Base-by-base conservation (phyloP, 345 rosid species). In the Bretschneidera sinensis region DNA sequence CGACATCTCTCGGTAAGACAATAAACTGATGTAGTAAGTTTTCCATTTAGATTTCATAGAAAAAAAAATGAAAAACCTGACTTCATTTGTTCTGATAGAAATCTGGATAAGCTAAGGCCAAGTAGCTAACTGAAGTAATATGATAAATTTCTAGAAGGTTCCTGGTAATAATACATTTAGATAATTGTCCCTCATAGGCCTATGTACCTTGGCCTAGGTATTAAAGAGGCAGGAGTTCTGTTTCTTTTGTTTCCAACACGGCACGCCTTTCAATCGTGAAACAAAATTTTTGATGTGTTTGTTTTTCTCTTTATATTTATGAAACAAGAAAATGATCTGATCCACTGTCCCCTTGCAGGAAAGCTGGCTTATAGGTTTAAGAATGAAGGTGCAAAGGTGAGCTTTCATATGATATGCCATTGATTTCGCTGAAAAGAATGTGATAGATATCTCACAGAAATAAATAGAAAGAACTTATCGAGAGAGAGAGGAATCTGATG, bases 1-100 rank as follows among this genome's bases (percentile, higher is more conserved):
- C 99, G 8, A 87, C 99, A 13, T 94, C 97, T 68, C 99, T 94
- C 33, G 99, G 97, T 87, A 83, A 76, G 85, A 53, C 23, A 11
- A 43, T 34, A 24, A 39, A 23, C 18, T 24, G 17, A 34, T n/a
- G 15, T 24, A 45, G 19, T 54, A 49, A 54, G 48, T 45, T 22
- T 66, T 1, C 55, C 19, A 1, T 18, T n/a, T n/a, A 28, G 33
- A 2, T 51, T 51, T 19, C 10, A 51, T 1, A 24, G 24, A 18
- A 35, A 21, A 28, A 28, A 49, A 25, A 19, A 21, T 31, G 9
- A 54, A 20, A 10, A 51, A 21, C n/a, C n/a, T n/a, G n/a, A n/a
- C n/a, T n/a, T n/a, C 23, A 48, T 20, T 47, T 59, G 21, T n/a
- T 66, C 28, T 21, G 23, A 64, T 14, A 18, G 39, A 56, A 49